Evolutionary conservation across 805 yeast genomes (phyloP).

Genomic region (Candida silvatica): DNA sequence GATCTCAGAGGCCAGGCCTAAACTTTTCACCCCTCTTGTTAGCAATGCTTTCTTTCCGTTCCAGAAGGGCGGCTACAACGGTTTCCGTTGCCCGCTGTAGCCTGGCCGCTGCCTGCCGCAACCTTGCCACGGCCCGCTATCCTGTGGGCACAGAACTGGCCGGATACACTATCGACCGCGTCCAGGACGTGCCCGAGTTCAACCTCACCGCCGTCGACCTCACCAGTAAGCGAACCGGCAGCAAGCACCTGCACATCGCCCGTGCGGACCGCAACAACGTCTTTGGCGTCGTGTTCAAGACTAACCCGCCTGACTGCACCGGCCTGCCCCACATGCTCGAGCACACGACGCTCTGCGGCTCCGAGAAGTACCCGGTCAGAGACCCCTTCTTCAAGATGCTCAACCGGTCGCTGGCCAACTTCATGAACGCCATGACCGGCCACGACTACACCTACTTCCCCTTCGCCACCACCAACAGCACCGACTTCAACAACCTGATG

Average conservation of each 20-base stretch:
- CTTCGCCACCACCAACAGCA: constrained; percentile 84
- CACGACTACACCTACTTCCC: constrained; percentile 95
- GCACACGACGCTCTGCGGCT: constrained; percentile 94
- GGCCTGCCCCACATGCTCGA: constrained; percentile 96
- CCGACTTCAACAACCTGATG: constrained; percentile 77
- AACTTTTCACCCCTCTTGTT: no score
- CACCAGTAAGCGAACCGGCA: constrained; percentile 59
- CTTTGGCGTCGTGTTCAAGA: constrained; percentile 82
- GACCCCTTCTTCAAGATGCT: constrained; percentile 98
- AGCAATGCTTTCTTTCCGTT: constrained; percentile 3
- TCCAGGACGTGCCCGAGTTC: constrained; percentile 70
- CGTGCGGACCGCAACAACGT: constrained; percentile 80
- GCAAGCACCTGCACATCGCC: constrained; percentile 80
- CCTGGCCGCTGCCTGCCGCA: no score
- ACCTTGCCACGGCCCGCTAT: constrained; percentile 32
- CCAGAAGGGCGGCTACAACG: no score
- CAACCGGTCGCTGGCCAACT: constrained; percentile 86
- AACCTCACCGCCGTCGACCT: constrained; percentile 72
- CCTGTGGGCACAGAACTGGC: constrained; percentile 55
- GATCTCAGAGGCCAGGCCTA: no score
- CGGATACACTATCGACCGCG: constrained; percentile 61
- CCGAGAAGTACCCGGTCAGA: constrained; percentile 82
- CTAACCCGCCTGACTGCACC: constrained; percentile 90
- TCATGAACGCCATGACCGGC: constrained; percentile 99
- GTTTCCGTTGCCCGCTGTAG: no score